Conservation (phyloP, 345 rosid species). For the Sonneratia caseolaris region DNA sequence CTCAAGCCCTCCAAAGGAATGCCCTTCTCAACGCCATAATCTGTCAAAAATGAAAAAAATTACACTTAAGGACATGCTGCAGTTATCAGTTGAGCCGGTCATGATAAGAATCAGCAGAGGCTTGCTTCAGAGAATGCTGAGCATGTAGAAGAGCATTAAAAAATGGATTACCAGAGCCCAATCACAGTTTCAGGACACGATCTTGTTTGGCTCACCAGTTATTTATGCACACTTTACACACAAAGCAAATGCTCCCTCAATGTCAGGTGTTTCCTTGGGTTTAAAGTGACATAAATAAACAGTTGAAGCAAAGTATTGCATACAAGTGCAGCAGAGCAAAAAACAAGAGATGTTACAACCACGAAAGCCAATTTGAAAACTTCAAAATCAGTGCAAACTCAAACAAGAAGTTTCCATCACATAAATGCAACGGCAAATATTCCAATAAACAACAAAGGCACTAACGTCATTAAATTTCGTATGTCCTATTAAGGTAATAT, state of each 20-base stretch:
- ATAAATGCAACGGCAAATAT: not conserved
- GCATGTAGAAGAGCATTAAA: not conserved
- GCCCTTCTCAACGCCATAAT: conserved; percentile 20
- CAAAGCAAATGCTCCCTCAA: not conserved
- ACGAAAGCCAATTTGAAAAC: too few relatives aligned
- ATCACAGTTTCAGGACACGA: not conserved
- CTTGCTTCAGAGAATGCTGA: not conserved
- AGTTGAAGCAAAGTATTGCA: too few relatives aligned
- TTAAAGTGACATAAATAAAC: too few relatives aligned
- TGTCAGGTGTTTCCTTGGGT: not conserved
- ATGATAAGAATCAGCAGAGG: not conserved
- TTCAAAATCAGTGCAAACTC: too few relatives aligned
- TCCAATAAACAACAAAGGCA: not conserved
- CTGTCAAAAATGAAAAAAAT: not conserved
- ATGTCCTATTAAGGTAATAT: not conserved
- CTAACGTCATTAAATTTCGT: not conserved
- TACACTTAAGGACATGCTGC: not conserved
- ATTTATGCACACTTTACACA: not conserved
- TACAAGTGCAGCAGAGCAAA: not conserved
- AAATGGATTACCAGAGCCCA: not conserved
- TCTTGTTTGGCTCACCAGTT: not conserved
- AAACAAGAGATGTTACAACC: too few relatives aligned
- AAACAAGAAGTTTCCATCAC: not conserved
- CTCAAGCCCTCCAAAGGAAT: conserved; percentile 17
- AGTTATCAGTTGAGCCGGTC: not conserved